Percentiles rank a stretch among this genome's conserved stretches.
Evolutionary conservation across 352 stramenopile genomes (phyloP).

Genomic region (Pythium rishiriense): DNA sequence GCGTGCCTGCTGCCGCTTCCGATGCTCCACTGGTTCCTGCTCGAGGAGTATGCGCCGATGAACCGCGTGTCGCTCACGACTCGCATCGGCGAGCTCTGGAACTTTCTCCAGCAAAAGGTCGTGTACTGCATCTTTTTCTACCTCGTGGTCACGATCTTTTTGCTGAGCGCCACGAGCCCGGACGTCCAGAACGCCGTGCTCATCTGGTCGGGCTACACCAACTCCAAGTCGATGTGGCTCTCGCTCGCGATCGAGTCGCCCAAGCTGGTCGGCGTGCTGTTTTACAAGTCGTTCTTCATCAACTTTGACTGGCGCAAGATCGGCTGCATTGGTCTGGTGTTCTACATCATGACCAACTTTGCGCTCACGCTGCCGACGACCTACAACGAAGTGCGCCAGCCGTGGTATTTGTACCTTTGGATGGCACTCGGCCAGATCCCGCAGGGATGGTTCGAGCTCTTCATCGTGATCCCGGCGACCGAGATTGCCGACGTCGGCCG

Average conservation of each 20-base stretch:
- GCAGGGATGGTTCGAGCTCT: conserved; percentile 18
- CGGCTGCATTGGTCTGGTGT: conserved; percentile 10
- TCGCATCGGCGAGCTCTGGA: conserved; percentile 35
- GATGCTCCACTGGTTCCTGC: conserved; percentile 8
- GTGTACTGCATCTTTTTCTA: conserved; percentile 24
- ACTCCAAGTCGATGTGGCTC: conserved; percentile 4
- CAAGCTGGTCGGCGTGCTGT: conserved; percentile 17
- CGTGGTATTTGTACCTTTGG: conserved; percentile 13
- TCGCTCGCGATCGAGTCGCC: background rate
- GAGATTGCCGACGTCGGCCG: conserved; percentile 26
- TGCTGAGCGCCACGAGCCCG: conserved; percentile 3
- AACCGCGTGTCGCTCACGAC: conserved; percentile 3
- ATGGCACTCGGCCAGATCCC: conserved; percentile 12
- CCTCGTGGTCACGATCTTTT: conserved; percentile 16
- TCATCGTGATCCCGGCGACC: conserved; percentile 15
- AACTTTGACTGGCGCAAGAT: conserved; percentile 26
- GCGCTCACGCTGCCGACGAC: conserved; percentile 1
- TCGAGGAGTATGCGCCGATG: conserved; percentile 10
- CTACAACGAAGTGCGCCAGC: conserved; percentile 1
- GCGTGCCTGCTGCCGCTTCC: conserved; percentile 12
- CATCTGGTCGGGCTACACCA: conserved; percentile 11
- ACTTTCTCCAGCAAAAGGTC: conserved; percentile 25
- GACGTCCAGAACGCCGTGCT: conserved; percentile 14
- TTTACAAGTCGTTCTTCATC: conserved; percentile 24
- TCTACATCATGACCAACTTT: conserved; percentile 9